These are phyloP conservation scores for Aspergillus ochraceoroseus DNA, from an alignment of 2,329 filamentous ascomycete species.

Conservation along the genomic window DNA sequence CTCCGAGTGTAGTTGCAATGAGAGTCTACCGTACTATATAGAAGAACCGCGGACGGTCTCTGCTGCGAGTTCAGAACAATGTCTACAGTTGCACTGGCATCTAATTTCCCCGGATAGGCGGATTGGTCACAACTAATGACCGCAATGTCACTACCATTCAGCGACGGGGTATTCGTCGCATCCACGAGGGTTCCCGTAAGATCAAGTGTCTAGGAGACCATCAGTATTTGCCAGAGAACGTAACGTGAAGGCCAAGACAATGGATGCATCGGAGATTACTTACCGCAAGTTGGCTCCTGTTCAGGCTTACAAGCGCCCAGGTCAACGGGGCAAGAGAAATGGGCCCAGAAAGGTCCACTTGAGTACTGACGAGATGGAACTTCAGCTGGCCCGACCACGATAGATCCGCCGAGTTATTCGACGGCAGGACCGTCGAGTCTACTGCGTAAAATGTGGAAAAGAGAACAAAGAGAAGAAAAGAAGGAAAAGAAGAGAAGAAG, in stretches of 20 bases:
- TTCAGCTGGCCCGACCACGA: slow-evolving; percentile 17
- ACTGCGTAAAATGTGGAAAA: slow-evolving; percentile 18
- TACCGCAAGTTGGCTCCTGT: slow-evolving; percentile 22
- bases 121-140: slow-evolving; percentile 41
- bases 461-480: slow-evolving; percentile 15
- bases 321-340: slow-evolving; percentile 28
- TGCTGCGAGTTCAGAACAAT: slow-evolving; percentile 30
- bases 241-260: not conserved
- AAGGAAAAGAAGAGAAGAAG: slow-evolving; percentile 10
- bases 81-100: slow-evolving; percentile 33
- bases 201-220: slow-evolving; percentile 25
- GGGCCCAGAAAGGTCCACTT: slow-evolving; percentile 20
- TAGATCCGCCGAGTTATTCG: slow-evolving; percentile 29
- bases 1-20: slow-evolving; percentile 39
- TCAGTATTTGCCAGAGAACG: slow-evolving; percentile 6
- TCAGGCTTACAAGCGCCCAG: slow-evolving; percentile 19
- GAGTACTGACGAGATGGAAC: slow-evolving; percentile 25
- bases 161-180: slow-evolving; percentile 27
- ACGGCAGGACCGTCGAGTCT: slow-evolving; percentile 26
- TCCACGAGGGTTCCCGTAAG: slow-evolving; percentile 27
- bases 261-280: slow-evolving; percentile 7
- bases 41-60: slow-evolving; percentile 33
- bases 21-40: slow-evolving; percentile 39
- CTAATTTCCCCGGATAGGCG: slow-evolving; percentile 38
- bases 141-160: slow-evolving; percentile 33